A percentile compares a stretch with the other conserved stretches of the same genome.
Conservation (phyloP, 148 eudicot species). For the Chenopodium album region DNA sequence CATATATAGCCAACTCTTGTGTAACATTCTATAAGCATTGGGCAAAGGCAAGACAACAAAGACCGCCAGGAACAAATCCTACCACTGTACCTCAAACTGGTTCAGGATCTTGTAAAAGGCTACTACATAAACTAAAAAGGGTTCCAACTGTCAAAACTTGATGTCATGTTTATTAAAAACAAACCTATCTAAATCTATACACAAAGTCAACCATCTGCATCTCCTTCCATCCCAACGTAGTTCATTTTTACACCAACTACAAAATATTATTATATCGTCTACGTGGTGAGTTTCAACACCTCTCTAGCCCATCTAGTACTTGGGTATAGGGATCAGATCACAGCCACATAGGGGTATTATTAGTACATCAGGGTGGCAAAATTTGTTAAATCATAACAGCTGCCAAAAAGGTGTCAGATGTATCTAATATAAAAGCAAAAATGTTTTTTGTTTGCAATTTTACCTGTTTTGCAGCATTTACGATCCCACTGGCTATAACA, state of each 20-base stretch:
- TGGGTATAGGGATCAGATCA: not conserved
- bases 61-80: not conserved
- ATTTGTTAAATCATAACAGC: not conserved
- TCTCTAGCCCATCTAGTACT: not conserved
- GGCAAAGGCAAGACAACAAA: not conserved
- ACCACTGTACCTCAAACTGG: not conserved
- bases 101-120: not conserved
- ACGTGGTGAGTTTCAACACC: not conserved
- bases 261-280: no score
- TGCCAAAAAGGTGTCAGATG: not conserved
- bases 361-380: not conserved
- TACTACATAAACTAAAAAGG: not conserved
- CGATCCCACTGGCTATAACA: conserved; percentile 95
- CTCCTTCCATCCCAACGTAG: not conserved
- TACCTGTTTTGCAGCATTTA: conserved; percentile 95
- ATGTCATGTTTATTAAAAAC: not conserved
- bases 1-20: not conserved
- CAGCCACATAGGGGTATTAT: not conserved
- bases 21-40: not conserved
- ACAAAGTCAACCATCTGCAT: not conserved
- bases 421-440: not conserved
- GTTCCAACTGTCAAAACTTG: not conserved
- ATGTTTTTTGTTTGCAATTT: not conserved
- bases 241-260: not conserved
- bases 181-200: not conserved